Conservation (phyloP, 345 rosid genomes). For the thale cress (Arabidopsis thaliana) region TAIR10.1 NC_003070.9:4601001-4601500, state of each 20-base stretch:
- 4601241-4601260: background rate
- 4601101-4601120: no score
- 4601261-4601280: slow-evolving; percentile 12
- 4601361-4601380: slow-evolving; percentile 31
- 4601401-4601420: slow-evolving; percentile 41
- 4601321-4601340: background rate
- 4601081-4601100: no score
- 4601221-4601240: background rate
- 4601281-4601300: background rate
- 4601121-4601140: background rate
- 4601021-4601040: no score
- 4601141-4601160: background rate
- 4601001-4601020: background rate
- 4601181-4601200: background rate
- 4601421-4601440: slow-evolving; percentile 59
- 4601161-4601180: background rate
- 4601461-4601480: slow-evolving; percentile 64
- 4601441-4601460: slow-evolving; percentile 59
- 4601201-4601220: background rate
- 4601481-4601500: slow-evolving; percentile 67
- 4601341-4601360: background rate
- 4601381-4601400: slow-evolving; percentile 48
- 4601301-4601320: slow-evolving; percentile 7
- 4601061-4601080: no score
- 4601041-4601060: no score